phyloP scores from a whole-genome alignment of 768 basidiomycete species.

The Hericium alpestre region DNA sequence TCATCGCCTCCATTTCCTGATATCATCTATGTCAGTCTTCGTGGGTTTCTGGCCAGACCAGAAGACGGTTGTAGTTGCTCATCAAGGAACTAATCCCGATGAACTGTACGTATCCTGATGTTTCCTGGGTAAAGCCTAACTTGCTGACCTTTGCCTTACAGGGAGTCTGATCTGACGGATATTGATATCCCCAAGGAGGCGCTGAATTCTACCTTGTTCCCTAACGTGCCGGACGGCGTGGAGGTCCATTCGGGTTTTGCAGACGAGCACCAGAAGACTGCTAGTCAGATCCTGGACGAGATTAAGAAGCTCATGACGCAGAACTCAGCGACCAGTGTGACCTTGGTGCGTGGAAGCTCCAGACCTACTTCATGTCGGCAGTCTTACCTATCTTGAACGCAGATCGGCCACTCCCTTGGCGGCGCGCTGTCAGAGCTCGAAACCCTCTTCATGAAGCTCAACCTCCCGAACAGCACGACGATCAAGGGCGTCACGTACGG shows the following conservation, averaged over 20 bases:
- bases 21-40: conserved; percentile 4
- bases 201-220: conserved; percentile 8
- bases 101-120: conserved; percentile 1
- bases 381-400: no score
- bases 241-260: conserved; percentile 6
- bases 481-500: conserved; percentile 13
- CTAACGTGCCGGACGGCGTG: background rate
- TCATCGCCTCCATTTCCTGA: background rate
- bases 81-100: conserved; percentile 10
- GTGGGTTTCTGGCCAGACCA: conserved; percentile 10
- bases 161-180: conserved; percentile 7
- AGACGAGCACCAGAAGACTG: conserved; percentile 8
- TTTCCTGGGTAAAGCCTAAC: background rate
- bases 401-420: conserved; percentile 12
- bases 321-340: conserved; percentile 4
- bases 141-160: background rate
- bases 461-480: conserved; percentile 6
- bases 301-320: conserved; percentile 6
- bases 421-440: conserved; percentile 12
- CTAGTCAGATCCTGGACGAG: conserved; percentile 6
- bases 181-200: background rate
- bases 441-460: conserved; percentile 10
- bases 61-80: conserved; percentile 10
- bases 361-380: no score
- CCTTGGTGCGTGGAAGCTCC: conserved; percentile 2